Percentiles rank a stretch among this genome's conserved stretches.
phyloP scores from a whole-genome alignment of 768 basidiomycete species.

The Strobilomyces dryophilus region DNA sequence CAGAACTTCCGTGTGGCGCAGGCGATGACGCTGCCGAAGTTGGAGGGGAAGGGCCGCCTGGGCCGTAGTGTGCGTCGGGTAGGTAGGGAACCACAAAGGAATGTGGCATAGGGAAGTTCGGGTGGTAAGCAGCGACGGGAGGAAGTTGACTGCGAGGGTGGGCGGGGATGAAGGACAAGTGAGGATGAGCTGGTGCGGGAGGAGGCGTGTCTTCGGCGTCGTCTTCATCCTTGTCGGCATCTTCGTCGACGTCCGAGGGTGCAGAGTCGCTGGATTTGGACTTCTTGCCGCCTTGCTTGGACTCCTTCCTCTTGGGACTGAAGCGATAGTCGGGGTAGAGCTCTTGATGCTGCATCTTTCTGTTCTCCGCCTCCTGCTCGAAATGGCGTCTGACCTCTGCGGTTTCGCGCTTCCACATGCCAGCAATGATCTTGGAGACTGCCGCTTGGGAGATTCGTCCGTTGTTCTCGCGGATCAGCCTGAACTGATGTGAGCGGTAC shows the following conservation, averaged over 20 bases:
- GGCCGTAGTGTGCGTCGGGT: slow-evolving; percentile 26
- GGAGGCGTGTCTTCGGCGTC: not conserved
- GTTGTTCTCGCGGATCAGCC: slow-evolving; percentile 17
- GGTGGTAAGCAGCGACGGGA: not conserved
- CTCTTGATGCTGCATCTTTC: slow-evolving; percentile 47
- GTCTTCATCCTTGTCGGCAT: not conserved
- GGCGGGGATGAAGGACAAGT: not conserved
- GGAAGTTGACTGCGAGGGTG: not conserved
- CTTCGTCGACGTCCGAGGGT: not conserved
- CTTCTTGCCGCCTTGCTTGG: slow-evolving; percentile 33
- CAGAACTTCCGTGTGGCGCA: slow-evolving; percentile 13
- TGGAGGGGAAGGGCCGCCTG: slow-evolving; percentile 50
- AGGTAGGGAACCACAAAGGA: slow-evolving; percentile 23
- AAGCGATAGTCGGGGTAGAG: slow-evolving; percentile 58
- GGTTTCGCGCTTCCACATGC: slow-evolving; percentile 59
- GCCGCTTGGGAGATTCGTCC: slow-evolving; percentile 49
- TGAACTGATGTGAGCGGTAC: slow-evolving; percentile 62
- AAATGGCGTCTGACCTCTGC: slow-evolving; percentile 45
- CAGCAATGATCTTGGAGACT: slow-evolving; percentile 59
- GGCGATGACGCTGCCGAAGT: slow-evolving; percentile 50
- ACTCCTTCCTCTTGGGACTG: slow-evolving; percentile 50
- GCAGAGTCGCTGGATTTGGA: slow-evolving; percentile 20
- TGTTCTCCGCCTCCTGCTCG: slow-evolving; percentile 50
- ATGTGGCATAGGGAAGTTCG: slow-evolving; percentile 10
- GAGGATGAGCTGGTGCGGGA: not conserved